Evolutionary conservation across 164 flowering plant species (phyloP), one percentile per base, ranked within the genome.

Genomic region (Tetrastigma voinierianum): DNA sequence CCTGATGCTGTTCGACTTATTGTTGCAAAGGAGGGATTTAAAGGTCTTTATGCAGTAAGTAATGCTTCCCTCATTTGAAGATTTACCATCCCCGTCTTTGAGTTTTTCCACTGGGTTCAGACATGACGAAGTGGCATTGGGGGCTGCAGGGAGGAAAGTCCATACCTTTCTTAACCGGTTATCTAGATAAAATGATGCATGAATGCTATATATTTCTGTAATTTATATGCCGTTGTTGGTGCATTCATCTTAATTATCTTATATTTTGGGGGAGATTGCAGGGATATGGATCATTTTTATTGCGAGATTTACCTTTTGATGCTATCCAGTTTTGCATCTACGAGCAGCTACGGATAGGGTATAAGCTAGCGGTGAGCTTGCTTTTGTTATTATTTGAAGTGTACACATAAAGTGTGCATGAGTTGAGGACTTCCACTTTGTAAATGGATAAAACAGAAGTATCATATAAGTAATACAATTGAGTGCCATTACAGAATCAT

Each of bases 281-380:
- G 97, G 99, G 99, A 64, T 96, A 89, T 77, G 81, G 97, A 49
- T 96, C 99, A 6, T 93, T 96, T 69, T 72, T 96, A 66, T 66
- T 96, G 67, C 82, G 99, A 71, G 99, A 96, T 81, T 81, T 96
- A 79, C 99, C 99, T 19, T 96, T 96, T 76, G 98, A 96, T 72
- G 99, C 99, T 18, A 78, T 93, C 70, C 99, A 96, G 71, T 96
- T 96, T 75, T 96, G 99, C 76, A 71, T 96, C 53, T 96, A 96
- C 75, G 99, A 96, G 87, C 99, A 96, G 78, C 87, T 96, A 54
- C 85, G 96, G 64, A 70, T 96, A 40, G 99, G 97, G 56, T 96
- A 90, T 72, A 90, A 87, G 75, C 72, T 81, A 51, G 97, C 90
- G 56, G 98, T 95, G 82, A 87, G 82, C 67, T 61, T 18, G 5